Conservation (phyloP, 208 protist species). For the Wallacemonas sp. region DNA sequence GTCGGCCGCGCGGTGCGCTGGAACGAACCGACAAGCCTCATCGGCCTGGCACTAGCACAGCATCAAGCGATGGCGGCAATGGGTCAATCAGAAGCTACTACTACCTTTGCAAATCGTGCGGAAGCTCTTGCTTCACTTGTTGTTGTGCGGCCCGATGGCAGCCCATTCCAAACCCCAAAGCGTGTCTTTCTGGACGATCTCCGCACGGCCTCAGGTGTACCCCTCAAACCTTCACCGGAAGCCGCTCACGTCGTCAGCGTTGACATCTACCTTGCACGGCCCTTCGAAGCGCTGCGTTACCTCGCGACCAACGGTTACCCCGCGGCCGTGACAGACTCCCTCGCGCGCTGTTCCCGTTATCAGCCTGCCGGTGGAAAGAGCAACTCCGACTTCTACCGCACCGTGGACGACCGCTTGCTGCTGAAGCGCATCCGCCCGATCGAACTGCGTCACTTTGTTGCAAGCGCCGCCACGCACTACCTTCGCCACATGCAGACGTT, state of each 20-base stretch:
- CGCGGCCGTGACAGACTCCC: slow-evolving; percentile 39
- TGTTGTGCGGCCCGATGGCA: background rate
- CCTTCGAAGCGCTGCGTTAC: slow-evolving; percentile 59
- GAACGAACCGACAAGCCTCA: slow-evolving; percentile 52
- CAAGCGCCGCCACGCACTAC: slow-evolving; percentile 42
- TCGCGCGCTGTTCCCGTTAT: slow-evolving; percentile 51
- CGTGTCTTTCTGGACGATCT: slow-evolving; percentile 2
- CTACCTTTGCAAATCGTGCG: background rate
- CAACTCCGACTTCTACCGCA: slow-evolving; percentile 62
- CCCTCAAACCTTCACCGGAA: background rate
- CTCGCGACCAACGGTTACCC: slow-evolving; percentile 45
- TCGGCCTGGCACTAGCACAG: slow-evolving; percentile 38
- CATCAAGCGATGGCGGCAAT: background rate
- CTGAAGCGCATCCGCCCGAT: slow-evolving; percentile 75
- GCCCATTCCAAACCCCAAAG: background rate
- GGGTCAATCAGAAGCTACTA: background rate
- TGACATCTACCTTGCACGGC: slow-evolving; percentile 57
- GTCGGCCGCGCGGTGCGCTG: slow-evolving; percentile 25
- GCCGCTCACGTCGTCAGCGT: slow-evolving; percentile 34
- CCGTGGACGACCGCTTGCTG: slow-evolving; percentile 63
- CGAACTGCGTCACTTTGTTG: slow-evolving; percentile 73
- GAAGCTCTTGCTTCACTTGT: background rate
- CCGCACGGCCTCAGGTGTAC: slow-evolving; percentile 6
- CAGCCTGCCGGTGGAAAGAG: slow-evolving; percentile 75
- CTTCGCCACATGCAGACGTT: slow-evolving; percentile 48